phyloP scores from a whole-genome alignment of 78 protist genomes.

The Dictyostelium capitatum region DNA sequence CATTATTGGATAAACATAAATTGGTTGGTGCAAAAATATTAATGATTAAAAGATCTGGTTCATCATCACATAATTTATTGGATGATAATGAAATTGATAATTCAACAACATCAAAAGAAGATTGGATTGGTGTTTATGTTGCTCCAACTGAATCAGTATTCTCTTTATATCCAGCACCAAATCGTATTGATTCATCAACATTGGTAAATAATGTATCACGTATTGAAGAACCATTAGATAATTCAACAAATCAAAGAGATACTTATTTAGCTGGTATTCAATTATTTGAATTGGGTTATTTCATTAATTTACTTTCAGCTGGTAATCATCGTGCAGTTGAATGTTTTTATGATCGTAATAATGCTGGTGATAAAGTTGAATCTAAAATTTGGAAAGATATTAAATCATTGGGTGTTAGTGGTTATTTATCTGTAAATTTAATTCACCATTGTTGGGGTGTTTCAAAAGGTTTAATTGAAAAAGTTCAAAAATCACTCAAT shows the following conservation, averaged over 20 bases:
- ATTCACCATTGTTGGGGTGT: slow-evolving; percentile 79
- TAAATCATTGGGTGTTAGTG: neutral
- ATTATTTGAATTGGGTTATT: slow-evolving; percentile 47
- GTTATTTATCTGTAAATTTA: neutral
- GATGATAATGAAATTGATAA: slow-evolving; percentile 7
- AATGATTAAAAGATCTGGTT: slow-evolving; percentile 47
- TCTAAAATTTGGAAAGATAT: slow-evolving; percentile 35
- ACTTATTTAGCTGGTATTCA: slow-evolving; percentile 53
- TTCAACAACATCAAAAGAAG: neutral
- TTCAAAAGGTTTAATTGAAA: slow-evolving; percentile 48
- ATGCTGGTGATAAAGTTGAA: neutral
- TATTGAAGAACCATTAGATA: slow-evolving; percentile 5
- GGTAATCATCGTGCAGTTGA: slow-evolving; percentile 74
- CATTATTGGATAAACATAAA: neutral
- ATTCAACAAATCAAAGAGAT: slow-evolving; percentile 33
- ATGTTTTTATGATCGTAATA: neutral
- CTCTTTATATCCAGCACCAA: slow-evolving; percentile 32
- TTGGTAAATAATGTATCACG: neutral
- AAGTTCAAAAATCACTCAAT: neutral
- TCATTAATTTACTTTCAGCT: neutral
- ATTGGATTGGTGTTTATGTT: slow-evolving; percentile 63
- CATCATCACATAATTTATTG: slow-evolving; percentile 16
- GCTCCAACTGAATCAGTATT: neutral
- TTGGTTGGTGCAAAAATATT: neutral
- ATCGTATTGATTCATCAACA: slow-evolving; percentile 22